Conservation (phyloP, 352 stramenopile species). For the Globisporangium parvum region DNA sequence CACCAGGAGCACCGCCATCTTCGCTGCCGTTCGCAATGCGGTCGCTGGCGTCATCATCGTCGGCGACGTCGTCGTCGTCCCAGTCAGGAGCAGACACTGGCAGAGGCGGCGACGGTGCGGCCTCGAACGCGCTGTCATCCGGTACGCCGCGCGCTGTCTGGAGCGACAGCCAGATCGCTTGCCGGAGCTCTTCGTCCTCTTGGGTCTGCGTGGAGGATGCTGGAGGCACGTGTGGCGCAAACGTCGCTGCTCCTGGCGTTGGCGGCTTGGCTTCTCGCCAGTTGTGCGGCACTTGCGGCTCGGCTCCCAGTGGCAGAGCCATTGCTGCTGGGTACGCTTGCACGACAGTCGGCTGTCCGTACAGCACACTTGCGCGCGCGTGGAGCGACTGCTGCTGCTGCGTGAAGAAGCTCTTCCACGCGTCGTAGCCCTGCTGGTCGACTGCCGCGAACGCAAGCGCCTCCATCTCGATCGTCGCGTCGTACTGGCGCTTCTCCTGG, state of each 20-base stretch:
- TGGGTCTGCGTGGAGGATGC: conserved; percentile 7
- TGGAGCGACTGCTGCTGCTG: conserved; percentile 36
- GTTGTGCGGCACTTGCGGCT: neutral
- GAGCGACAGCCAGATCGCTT: conserved; percentile 52
- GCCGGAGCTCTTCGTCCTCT: conserved; percentile 49
- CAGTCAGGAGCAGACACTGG: conserved; percentile 41
- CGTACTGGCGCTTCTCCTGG: conserved; percentile 29
- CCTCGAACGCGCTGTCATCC: neutral
- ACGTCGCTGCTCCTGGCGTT: neutral
- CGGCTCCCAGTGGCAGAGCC: too few species aligned
- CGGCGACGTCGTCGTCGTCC: conserved; percentile 28
- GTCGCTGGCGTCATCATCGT: neutral
- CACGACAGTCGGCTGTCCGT: neutral
- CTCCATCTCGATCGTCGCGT: conserved; percentile 25
- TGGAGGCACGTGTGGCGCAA: neutral
- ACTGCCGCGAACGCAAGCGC: conserved; percentile 54
- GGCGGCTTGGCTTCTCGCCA: conserved; percentile 1
- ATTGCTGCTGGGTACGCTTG: neutral
- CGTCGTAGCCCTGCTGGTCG: conserved; percentile 32
- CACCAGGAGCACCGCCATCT: conserved; percentile 2
- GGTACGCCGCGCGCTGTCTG: conserved; percentile 8
- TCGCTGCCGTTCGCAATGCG: neutral
- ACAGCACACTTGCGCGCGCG: conserved; percentile 1
- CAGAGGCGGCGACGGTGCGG: conserved; percentile 15
- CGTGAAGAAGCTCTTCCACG: conserved; percentile 56